Evolutionary conservation across 2,329 filamentous ascomycete species (phyloP).

Genomic region (Coleophoma eucalyptorum): DNA sequence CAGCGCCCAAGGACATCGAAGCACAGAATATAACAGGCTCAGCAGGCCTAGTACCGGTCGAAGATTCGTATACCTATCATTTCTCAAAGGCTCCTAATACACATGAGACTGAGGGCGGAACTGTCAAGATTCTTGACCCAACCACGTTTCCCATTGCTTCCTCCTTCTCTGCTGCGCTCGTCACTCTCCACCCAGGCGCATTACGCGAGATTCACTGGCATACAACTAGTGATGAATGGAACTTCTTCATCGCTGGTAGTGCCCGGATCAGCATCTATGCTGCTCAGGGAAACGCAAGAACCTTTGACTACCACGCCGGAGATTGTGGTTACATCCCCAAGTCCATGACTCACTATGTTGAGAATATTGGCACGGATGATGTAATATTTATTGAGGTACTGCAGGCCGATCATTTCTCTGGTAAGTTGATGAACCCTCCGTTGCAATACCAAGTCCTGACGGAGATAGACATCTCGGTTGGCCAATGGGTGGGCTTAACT

Average conservation of each 20-base stretch:
- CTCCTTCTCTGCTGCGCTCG: constrained; percentile 68
- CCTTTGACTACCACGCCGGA: constrained; percentile 72
- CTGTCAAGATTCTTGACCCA: constrained; percentile 73
- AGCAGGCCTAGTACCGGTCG: constrained; percentile 35
- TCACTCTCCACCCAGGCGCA: constrained; percentile 58
- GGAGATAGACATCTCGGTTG: constrained; percentile 32
- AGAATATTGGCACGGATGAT: constrained; percentile 75
- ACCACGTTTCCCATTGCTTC: constrained; percentile 71
- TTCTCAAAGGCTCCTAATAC: constrained; percentile 42
- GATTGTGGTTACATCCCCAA: constrained; percentile 75
- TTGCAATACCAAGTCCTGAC: constrained; percentile 12
- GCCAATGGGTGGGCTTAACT: constrained; percentile 45
- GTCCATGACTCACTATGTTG: constrained; percentile 79
- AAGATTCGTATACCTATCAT: constrained; percentile 44
- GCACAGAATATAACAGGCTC: constrained; percentile 43
- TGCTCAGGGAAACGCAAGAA: constrained; percentile 63
- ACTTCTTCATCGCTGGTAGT: constrained; percentile 70
- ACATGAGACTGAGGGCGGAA: constrained; percentile 61
- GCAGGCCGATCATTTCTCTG: constrained; percentile 59
- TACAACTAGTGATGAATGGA: constrained; percentile 76
- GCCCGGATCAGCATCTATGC: constrained; percentile 74
- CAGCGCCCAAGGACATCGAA: constrained; percentile 39
- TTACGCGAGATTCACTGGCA: constrained; percentile 69
- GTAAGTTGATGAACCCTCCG: constrained; percentile 6
- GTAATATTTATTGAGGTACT: constrained; percentile 76